These are phyloP conservation scores for Penicillium psychrofluorescens DNA, from an alignment of 495 filamentous ascomycete genomes.

Conservation along the genomic window DNA sequence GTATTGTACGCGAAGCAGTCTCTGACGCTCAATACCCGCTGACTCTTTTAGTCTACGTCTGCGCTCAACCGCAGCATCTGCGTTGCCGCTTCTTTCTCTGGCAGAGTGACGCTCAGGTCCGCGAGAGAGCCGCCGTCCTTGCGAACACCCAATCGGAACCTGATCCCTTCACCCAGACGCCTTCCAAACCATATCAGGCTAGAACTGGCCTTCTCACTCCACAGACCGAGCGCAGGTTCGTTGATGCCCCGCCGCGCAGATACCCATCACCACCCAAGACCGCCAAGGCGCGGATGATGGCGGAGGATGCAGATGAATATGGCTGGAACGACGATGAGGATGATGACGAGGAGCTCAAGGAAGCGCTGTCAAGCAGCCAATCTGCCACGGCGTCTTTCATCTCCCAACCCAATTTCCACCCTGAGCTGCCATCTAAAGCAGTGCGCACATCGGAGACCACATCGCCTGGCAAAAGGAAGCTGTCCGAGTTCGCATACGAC, in stretches of 20 bases:
- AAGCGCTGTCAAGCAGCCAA: constrained; percentile 6
- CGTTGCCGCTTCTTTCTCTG: constrained; percentile 69
- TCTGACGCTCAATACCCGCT: background rate
- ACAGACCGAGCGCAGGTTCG: constrained; percentile 22
- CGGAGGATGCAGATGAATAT: constrained; percentile 37
- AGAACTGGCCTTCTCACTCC: constrained; percentile 28
- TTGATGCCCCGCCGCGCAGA: constrained; percentile 10
- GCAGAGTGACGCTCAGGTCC: constrained; percentile 50
- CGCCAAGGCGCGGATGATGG: constrained; percentile 32
- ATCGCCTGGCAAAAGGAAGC: constrained; percentile 49
- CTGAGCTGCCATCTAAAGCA: constrained; percentile 25
- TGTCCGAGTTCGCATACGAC: constrained; percentile 19
- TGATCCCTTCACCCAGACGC: constrained; percentile 7
- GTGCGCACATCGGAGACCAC: constrained; percentile 34
- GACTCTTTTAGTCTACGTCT: constrained; percentile 50
- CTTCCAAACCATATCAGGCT: constrained; percentile 5
- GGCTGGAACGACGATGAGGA: constrained; percentile 39
- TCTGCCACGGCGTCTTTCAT: constrained; percentile 5
- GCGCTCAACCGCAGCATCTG: constrained; percentile 42
- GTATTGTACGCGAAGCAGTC: constrained; percentile 33
- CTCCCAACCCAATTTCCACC: constrained; percentile 14
- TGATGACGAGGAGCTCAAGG: constrained; percentile 17
- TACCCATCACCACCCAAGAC: constrained; percentile 22
- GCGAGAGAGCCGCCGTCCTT: constrained; percentile 45
- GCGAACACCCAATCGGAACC: constrained; percentile 43